Percentiles rank a stretch among this genome's conserved stretches.
These are phyloP conservation scores for Xylaria scruposa DNA, from an alignment of 495 filamentous ascomycete genomes.

Conservation along the genomic window DNA sequence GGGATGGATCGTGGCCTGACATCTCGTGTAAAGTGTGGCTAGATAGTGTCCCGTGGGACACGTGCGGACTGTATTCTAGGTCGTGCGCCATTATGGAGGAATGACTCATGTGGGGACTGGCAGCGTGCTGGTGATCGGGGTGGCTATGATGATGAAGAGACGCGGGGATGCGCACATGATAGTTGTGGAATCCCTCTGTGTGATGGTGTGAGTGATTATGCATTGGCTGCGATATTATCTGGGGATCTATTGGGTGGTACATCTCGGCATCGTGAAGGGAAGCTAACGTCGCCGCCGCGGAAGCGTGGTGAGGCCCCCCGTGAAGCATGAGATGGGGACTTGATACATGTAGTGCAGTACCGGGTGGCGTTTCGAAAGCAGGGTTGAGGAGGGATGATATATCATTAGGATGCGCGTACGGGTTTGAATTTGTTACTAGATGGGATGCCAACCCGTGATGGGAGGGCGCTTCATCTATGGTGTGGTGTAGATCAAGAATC, in stretches of 20 bases:
- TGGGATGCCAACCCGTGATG: slow-evolving; percentile 35
- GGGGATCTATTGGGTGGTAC: slow-evolving; percentile 59
- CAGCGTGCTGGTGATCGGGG: slow-evolving; percentile 23
- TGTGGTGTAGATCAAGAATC: slow-evolving; percentile 36
- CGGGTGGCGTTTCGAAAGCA: slow-evolving; percentile 34
- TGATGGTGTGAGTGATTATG: slow-evolving; percentile 34
- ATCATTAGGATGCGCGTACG: slow-evolving; percentile 45
- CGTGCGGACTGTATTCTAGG: slow-evolving; percentile 32
- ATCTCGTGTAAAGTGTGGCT: slow-evolving; percentile 12
- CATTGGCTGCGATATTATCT: slow-evolving; percentile 53
- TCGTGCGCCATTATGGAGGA: slow-evolving; percentile 30
- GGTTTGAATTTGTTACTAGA: slow-evolving; percentile 38
- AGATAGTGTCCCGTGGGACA: slow-evolving; percentile 14
- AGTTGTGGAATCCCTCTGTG: slow-evolving; percentile 29
- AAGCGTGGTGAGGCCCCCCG: slow-evolving; percentile 40
- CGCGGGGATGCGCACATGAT: slow-evolving; percentile 29
- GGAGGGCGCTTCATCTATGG: slow-evolving; percentile 16
- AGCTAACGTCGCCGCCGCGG: slow-evolving; percentile 33
- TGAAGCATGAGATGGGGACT: slow-evolving; percentile 37
- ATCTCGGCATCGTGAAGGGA: slow-evolving; percentile 38
- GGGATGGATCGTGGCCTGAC: slow-evolving; percentile 30
- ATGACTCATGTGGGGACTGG: slow-evolving; percentile 30
- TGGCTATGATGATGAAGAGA: slow-evolving; percentile 31
- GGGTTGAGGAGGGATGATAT: slow-evolving; percentile 44
- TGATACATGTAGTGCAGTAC: slow-evolving; percentile 41